A percentile compares a stretch with the other conserved stretches of the same genome.
Evolutionary conservation across 2,329 filamentous ascomycete genomes (phyloP).

Genomic region (Alternaria brassicicola): DNA sequence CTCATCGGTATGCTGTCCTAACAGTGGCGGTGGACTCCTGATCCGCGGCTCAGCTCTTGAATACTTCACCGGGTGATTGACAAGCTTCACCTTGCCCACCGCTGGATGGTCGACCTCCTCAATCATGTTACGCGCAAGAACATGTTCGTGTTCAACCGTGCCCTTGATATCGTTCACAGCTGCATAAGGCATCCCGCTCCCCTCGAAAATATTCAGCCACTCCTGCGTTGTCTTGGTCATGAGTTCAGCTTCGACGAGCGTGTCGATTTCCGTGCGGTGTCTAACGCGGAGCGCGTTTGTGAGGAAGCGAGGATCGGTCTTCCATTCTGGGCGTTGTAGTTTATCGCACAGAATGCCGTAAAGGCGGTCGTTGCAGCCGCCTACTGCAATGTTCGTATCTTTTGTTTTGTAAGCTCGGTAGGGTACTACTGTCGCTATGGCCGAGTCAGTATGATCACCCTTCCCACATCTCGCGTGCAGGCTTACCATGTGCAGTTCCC

Average conservation of each 20-base stretch:
- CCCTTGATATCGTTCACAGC: constrained; percentile 90
- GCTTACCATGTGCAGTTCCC: constrained; percentile 89
- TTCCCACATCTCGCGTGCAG: not conserved
- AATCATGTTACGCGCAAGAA: constrained; percentile 82
- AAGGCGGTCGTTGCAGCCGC: constrained; percentile 67
- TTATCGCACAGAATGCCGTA: constrained; percentile 65
- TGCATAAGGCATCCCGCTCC: constrained; percentile 90
- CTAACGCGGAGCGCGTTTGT: constrained; percentile 66
- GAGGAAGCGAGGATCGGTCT: constrained; percentile 60
- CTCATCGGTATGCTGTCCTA: constrained; percentile 59
- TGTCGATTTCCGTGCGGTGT: constrained; percentile 77
- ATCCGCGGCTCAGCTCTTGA: constrained; percentile 79
- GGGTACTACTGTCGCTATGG: constrained; percentile 81
- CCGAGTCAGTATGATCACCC: not conserved
- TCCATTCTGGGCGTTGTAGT: constrained; percentile 64
- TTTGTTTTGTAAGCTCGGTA: constrained; percentile 78
- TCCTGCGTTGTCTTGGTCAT: constrained; percentile 78
- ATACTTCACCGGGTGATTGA: constrained; percentile 94
- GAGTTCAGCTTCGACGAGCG: constrained; percentile 76
- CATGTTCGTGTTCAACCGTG: constrained; percentile 82
- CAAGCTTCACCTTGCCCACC: constrained; percentile 83
- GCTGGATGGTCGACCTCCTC: constrained; percentile 79
- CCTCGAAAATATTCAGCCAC: constrained; percentile 86
- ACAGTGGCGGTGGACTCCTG: constrained; percentile 77
- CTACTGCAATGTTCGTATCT: constrained; percentile 67